Percentiles rank a stretch among this genome's conserved stretches.
These are phyloP conservation scores for Aspergillus eucalypticola DNA, from an alignment of 2,329 filamentous ascomycete genomes.

Conservation along the genomic window DNA sequence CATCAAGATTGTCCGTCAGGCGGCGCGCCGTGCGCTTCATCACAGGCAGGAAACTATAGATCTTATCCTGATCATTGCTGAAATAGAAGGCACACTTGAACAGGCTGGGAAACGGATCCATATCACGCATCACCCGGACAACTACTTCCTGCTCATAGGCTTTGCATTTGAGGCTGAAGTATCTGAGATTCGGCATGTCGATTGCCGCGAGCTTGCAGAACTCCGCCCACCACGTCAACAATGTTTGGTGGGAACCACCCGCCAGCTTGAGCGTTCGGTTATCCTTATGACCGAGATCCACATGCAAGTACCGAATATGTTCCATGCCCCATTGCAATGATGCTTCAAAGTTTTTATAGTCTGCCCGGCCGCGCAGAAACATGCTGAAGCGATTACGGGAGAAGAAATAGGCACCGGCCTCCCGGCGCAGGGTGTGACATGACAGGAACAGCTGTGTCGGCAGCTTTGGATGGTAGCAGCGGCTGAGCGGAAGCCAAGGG, in stretches of 20 bases:
- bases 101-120: constrained; percentile 26
- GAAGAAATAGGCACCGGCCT: constrained; percentile 21
- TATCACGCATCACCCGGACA: constrained; percentile 13
- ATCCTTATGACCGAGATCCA: constrained; percentile 24
- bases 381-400: constrained; percentile 20
- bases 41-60: constrained; percentile 13
- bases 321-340: constrained; percentile 17
- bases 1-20: constrained; percentile 17
- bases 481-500: neutral
- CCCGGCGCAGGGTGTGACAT: constrained; percentile 18
- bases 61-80: constrained; percentile 13
- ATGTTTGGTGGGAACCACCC: constrained; percentile 15
- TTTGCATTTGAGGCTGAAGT: constrained; percentile 27
- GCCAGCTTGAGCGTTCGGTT: constrained; percentile 20
- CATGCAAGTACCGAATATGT: constrained; percentile 19
- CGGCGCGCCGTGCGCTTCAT: constrained; percentile 19
- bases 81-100: constrained; percentile 26
- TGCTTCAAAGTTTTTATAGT: constrained; percentile 17
- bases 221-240: constrained; percentile 19
- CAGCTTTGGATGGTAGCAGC: constrained; percentile 22
- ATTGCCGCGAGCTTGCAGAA: constrained; percentile 19
- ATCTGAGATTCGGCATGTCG: constrained; percentile 20
- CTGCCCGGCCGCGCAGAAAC: constrained; percentile 13
- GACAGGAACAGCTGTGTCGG: constrained; percentile 19
- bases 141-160: constrained; percentile 24